Evolutionary conservation across 2,329 filamentous ascomycete species (phyloP).

Genomic region (Scedosporium dehoogii): DNA sequence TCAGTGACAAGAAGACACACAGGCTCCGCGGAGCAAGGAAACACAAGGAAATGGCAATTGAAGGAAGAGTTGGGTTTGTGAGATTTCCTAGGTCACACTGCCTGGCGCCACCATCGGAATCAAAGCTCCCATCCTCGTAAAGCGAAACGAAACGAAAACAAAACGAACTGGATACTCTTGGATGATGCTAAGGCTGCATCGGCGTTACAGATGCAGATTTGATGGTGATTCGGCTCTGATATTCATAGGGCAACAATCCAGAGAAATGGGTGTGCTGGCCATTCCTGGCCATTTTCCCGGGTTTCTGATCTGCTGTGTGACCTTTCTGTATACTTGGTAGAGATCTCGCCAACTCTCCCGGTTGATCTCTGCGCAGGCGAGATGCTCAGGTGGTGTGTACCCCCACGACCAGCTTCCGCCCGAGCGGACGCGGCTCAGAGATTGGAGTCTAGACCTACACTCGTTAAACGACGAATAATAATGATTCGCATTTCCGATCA

Average conservation of each 20-base stretch:
- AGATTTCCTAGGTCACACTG: background rate
- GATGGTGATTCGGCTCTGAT: background rate
- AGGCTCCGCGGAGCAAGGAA: background rate
- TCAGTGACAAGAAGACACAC: background rate
- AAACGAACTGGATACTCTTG: background rate
- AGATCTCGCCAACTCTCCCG: background rate
- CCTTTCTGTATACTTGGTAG: background rate
- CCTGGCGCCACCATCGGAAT: background rate
- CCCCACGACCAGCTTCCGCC: background rate
- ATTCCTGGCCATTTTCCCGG: background rate
- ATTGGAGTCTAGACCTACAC: too few species aligned
- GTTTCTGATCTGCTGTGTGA: background rate
- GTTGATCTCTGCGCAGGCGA: background rate
- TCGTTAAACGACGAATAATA: too few species aligned
- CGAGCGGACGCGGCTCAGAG: background rate
- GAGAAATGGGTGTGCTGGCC: background rate
- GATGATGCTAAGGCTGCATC: background rate
- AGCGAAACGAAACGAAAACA: background rate
- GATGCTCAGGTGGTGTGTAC: background rate
- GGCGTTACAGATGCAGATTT: background rate
- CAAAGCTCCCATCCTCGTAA: background rate
- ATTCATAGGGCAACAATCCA: background rate
- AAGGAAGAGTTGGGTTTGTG: background rate
- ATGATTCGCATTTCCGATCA: too few species aligned
- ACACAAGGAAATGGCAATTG: background rate